Percentiles rank a stretch among this genome's conserved stretches.
phyloP scores from a whole-genome alignment of 352 stramenopile species.

The Blastocystis sp. region DNA sequence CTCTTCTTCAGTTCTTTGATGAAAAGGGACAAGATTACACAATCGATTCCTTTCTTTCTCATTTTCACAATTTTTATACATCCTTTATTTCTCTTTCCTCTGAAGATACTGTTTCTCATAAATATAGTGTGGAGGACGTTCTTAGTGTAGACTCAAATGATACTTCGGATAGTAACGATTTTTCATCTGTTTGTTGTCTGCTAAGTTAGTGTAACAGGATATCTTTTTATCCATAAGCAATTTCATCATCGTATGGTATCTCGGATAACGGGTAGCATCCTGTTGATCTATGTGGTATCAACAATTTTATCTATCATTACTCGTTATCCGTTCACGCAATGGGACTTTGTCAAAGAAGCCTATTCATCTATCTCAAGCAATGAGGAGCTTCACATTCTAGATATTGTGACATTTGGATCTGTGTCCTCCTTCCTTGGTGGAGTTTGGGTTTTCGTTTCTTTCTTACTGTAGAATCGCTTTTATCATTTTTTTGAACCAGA shows the following conservation, averaged over 20 bases:
- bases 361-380: background rate
- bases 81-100: too few species aligned
- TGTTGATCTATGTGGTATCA: constrained; percentile 14
- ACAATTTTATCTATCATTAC: background rate
- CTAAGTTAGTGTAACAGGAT: too few species aligned
- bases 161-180: too few species aligned
- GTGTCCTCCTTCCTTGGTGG: constrained; percentile 35
- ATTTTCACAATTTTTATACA: too few species aligned
- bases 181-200: too few species aligned
- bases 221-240: too few species aligned
- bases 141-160: too few species aligned
- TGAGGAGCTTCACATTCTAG: constrained; percentile 22
- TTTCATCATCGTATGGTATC: background rate
- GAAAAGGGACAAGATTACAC: too few species aligned
- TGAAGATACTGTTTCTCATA: too few species aligned
- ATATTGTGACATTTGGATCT: constrained; percentile 33
- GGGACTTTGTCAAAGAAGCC: background rate
- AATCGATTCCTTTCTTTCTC: too few species aligned
- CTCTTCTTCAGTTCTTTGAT: too few species aligned
- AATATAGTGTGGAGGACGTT: too few species aligned
- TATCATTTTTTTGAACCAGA: background rate
- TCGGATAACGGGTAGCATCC: constrained; percentile 6
- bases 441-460: background rate
- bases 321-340: constrained; percentile 12
- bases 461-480: constrained; percentile 35